phyloP scores from a whole-genome alignment of 2,329 filamentous ascomycete genomes.

The Parascedosporium putredinis region DNA sequence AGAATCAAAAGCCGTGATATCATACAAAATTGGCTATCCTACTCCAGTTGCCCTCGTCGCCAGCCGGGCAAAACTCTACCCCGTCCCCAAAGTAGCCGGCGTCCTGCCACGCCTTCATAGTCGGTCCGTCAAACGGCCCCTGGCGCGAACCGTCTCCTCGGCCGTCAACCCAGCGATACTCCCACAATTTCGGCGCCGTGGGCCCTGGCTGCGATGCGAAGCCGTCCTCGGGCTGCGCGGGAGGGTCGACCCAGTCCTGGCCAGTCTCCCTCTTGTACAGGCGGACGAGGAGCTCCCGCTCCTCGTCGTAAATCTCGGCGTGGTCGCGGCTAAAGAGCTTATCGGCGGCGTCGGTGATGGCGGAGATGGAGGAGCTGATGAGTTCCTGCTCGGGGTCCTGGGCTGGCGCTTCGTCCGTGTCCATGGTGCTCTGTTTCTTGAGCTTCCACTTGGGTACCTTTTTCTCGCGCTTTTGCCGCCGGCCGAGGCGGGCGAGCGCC shows the following conservation, averaged over 20 bases:
- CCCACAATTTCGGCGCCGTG: slow-evolving; percentile 51
- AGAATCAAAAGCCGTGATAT: slow-evolving; percentile 13
- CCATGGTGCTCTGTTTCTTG: slow-evolving; percentile 61
- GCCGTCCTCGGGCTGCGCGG: slow-evolving; percentile 19
- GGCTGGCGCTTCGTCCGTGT: slow-evolving; percentile 47
- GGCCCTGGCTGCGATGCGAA: slow-evolving; percentile 12
- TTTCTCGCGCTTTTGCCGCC: slow-evolving; percentile 47
- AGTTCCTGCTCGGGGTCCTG: slow-evolving; percentile 58
- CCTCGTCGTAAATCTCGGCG: slow-evolving; percentile 83
- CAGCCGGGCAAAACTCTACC: slow-evolving; percentile 62
- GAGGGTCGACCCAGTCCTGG: slow-evolving; percentile 65
- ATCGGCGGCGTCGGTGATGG: slow-evolving; percentile 83
- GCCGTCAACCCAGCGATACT: slow-evolving; percentile 87
- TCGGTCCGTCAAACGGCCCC: slow-evolving; percentile 74
- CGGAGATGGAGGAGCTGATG: slow-evolving; percentile 64
- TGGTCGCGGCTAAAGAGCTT: slow-evolving; percentile 73
- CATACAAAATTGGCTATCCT: slow-evolving; percentile 39
- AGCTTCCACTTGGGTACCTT: slow-evolving; percentile 57
- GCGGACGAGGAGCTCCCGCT: slow-evolving; percentile 72
- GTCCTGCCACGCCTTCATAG: slow-evolving; percentile 85
- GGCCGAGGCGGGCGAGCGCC: slow-evolving; percentile 71
- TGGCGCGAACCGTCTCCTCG: slow-evolving; percentile 69
- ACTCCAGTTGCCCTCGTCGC: slow-evolving; percentile 45
- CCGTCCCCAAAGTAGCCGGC: slow-evolving; percentile 89
- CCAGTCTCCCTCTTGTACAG: slow-evolving; percentile 79